phyloP scores from a whole-genome alignment of 441 rosid species.

The Populus hybrid region DNA sequence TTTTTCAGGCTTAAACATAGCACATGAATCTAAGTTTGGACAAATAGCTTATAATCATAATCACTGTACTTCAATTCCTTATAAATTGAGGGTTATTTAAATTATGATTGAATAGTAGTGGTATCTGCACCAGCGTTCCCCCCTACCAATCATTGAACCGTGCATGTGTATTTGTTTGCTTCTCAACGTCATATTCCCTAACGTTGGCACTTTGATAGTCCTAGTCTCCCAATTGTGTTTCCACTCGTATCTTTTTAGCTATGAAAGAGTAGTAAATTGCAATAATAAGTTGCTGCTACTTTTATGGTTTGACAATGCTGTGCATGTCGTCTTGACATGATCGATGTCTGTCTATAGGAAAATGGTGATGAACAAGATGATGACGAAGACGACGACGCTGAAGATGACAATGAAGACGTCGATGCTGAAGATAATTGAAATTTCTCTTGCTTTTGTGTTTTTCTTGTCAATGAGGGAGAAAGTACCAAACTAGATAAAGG shows the following conservation, averaged over 20 bases:
- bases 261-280: neutral
- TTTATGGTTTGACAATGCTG: neutral
- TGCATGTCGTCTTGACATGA: neutral
- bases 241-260: neutral
- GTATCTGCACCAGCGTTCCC: neutral
- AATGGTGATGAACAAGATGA: slow-evolving; percentile 56
- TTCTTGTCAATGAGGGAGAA: neutral
- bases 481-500: neutral
- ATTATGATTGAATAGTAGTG: neutral
- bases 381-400: slow-evolving; percentile 60
- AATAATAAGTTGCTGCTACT: neutral
- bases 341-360: slow-evolving; percentile 23
- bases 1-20: neutral
- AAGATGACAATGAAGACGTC: slow-evolving; percentile 44
- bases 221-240: neutral
- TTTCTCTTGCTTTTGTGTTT: neutral
- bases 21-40: neutral
- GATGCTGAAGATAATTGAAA: slow-evolving; percentile 7
- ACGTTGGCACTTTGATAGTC: neutral
- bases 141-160: neutral
- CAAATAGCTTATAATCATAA: neutral
- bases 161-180: neutral
- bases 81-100: neutral
- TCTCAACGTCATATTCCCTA: neutral
- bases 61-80: neutral